These are phyloP conservation scores for Furculomyces boomerangus DNA, from an alignment of 371 early-diverging fungal genomes.

Conservation along the genomic window DNA sequence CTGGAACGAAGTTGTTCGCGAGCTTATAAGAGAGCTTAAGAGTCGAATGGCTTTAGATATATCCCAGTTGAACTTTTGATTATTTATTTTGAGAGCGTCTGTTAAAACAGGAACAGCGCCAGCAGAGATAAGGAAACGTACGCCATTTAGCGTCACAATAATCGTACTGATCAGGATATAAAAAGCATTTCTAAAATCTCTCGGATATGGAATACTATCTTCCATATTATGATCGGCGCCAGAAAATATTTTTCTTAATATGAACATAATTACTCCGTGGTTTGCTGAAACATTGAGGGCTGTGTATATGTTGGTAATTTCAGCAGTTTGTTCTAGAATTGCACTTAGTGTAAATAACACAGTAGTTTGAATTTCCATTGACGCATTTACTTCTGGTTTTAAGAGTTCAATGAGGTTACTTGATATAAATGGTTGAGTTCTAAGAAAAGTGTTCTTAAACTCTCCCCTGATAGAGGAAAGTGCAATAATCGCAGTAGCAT, in stretches of 20 bases:
- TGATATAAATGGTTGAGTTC: constrained; percentile 71
- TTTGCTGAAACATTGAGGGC: constrained; percentile 84
- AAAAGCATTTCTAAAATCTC: constrained; percentile 70
- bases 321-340: constrained; percentile 52
- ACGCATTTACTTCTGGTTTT: constrained; percentile 38
- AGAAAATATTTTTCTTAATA: constrained; percentile 44
- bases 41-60: constrained; percentile 39
- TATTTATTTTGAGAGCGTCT: constrained; percentile 8
- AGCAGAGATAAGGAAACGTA: constrained; percentile 76
- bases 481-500: constrained; percentile 61
- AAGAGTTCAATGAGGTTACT: constrained; percentile 54
- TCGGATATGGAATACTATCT: constrained; percentile 26
- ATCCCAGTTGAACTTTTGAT: not conserved
- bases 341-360: constrained; percentile 65
- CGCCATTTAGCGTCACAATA: constrained; percentile 59
- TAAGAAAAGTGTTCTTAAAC: constrained; percentile 52
- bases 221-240: constrained; percentile 15
- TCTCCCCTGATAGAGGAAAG: constrained; percentile 24
- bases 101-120: constrained; percentile 65
- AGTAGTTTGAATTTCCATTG: constrained; percentile 46
- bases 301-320: constrained; percentile 58
- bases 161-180: constrained; percentile 57
- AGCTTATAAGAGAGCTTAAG: constrained; percentile 64
- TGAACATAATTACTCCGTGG: constrained; percentile 74
- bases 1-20: constrained; percentile 50